Evolutionary conservation across 2,329 filamentous ascomycete species (phyloP), one percentile per base, ranked within the genome.

Genomic region (Dactylellina cionopaga): DNA sequence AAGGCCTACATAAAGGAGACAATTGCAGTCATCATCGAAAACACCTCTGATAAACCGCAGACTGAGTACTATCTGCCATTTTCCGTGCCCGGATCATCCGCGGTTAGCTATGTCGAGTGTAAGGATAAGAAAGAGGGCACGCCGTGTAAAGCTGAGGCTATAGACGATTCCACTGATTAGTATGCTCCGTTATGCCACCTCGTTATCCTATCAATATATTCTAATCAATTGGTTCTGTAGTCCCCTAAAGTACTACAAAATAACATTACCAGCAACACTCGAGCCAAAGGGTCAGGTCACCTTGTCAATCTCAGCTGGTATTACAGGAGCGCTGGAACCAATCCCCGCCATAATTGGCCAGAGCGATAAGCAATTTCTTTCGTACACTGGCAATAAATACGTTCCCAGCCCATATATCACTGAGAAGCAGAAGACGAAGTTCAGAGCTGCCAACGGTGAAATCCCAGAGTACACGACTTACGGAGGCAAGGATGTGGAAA

Each of bases 11-110:
- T 89, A 62, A 89, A 92, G 79, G 94, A 98, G 82, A 90, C 89
- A 11, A 88, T 97, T 84, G 97, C 98, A 82, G 89, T 96, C n/a
- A 85, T 96, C 55, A 88, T 99, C 75, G 90, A 97, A 83, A 99
- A 99, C 80, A 84, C 91, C 76, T 91, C 90, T 78, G 85, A 86
- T 74, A 83, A 89, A 76, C 86, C 92, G 15, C 93, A 98, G 80
- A 87, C 88, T 80, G 90, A 96, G 81, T 99, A 99, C 85, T 98
- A 90, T 81, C 78, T 99, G 58, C 91, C 93, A 2, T 96, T 99
- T 79, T 89, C 91, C 65, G 84, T 89, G 69, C 86, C 89, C 74
- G 84, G 92, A 81, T 87, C 96, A 77, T 86, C 87, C 75, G 89
- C 87, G 75, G 83, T 98, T 74, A 95, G 94, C 75, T 92, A 90